Evolutionary conservation across 2,329 filamentous ascomycete species (phyloP), one percentile per base, ranked within the genome.

Genomic region (Atkinsonella hypoxylon): DNA sequence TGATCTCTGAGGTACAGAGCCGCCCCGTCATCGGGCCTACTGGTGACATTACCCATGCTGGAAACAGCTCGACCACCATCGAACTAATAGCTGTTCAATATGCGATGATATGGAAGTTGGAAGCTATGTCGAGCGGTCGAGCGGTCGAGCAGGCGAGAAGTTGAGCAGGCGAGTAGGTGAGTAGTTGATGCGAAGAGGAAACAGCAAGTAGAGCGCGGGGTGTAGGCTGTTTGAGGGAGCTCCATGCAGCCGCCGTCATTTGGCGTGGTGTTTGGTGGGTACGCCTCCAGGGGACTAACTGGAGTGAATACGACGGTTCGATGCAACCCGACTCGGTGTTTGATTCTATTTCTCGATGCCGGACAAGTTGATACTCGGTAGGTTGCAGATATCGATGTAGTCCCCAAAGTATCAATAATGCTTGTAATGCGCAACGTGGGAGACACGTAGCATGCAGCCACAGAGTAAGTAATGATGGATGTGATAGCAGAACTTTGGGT

Each of bases 41-140:
- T 96, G 68, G 82, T 84, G 70, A 96, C 83, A 74, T 86, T 89
- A 65, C 93, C 93, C 93, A 98, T 98, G 67, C 70, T 78, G 71
- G 67, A 48, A 45, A 51, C 45, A 45, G 51, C 47, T 48, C 47
- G 31, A 49, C 50, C 46, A 50, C 45, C 38, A 43, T 47, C 43
- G 53, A 54, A 52, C 49, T 52, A 49, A 53, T n/a, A n/a, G 30
- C 42, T 31, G 40, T 31, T 26, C 43, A 7, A 42, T 15, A 20
- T 26, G 39, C 32, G 31, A 2, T 26, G 34, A 26, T 6, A 26
- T 2, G 41, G 12, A 12, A 36, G 47, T 32, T 20, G 49, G 38
- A 34, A 20, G 48, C 31, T 20, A 43, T 7, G 26, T 26, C 26
- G 26, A 26, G 26, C 36, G 36, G 44, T 18, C 34, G 31, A 43